Base-by-base conservation (phyloP, 257 asterid genomes). In the Echium plantagineum region DNA sequence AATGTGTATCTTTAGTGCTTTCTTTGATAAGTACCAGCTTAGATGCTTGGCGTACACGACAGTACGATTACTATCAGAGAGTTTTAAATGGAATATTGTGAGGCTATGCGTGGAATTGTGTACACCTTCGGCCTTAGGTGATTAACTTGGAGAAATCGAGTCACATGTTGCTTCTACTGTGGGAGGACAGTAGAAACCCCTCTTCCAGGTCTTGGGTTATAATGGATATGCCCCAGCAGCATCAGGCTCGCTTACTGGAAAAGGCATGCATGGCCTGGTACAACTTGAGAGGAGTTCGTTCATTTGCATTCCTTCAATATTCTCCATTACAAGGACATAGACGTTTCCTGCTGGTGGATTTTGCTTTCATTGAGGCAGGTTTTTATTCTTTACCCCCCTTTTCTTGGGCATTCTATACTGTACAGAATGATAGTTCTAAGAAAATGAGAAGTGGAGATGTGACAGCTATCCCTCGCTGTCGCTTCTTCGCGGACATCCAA, bases 1-100 rank as follows among this genome's bases (percentile, higher is more conserved):
- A 93, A 89, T 93, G 98, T 64, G 98, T 93, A 58, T 93, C 98
- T 68, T 74, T 93, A 93, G 98, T 93, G 72, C 97, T 93, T 69
- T 93, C 98, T 60, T 82, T 93, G 68, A 93, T 93, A 64, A 93
- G 98, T 84, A 93, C 97, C 74, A 93, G 98, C 80, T 80, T 93
- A 93, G 98, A 93, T 74, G 97, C 98, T 9, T 93, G 98, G 98
- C 78, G 98, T 59, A 93, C 98, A 52, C 86, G 98, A 3, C 98
- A 93, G 61, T 93, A 93, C 65, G 98, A 93, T 70, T 93, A 93
- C 77, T 93, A 89, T 69, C 98, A 93, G 80, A 86, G 91, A 72
- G 97, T 89, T 63, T 74, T 93, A 72, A 93, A 89, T 73, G 98
- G 98, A 72, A 93, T 93, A 79, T 86, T 93, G 72, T 93, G 75